phyloP scores from a whole-genome alignment of 352 stramenopile species.

The Phytophthora cactorum region DNA sequence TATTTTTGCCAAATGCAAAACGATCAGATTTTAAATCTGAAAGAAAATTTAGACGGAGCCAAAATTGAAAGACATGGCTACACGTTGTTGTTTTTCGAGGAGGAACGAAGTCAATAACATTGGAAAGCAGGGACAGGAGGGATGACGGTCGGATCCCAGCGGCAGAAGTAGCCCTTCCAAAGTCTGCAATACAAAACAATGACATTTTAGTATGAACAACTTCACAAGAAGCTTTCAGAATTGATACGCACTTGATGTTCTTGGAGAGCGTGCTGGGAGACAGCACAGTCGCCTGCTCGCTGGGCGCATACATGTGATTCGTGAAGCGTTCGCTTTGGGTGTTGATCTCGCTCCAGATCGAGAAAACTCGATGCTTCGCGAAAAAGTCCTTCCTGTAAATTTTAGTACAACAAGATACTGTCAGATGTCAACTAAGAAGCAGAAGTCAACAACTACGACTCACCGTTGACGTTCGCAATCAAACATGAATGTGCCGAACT shows the following conservation, averaged over 20 bases:
- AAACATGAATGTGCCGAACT: conserved; percentile 98
- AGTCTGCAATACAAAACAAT: conserved; percentile 47
- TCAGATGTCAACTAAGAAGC: conserved; percentile 9
- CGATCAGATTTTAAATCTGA: conserved; percentile 26
- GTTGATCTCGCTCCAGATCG: conserved; percentile 87
- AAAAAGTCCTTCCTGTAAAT: conserved; percentile 76
- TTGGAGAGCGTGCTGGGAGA: conserved; percentile 82
- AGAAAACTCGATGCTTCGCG: conserved; percentile 72
- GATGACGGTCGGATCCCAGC: conserved; percentile 82
- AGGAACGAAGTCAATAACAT: conserved; percentile 61
- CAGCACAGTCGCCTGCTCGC: conserved; percentile 48
- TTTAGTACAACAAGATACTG: background rate
- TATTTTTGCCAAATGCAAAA: conserved; percentile 12
- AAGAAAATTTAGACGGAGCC: conserved; percentile 15
- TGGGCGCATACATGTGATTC: conserved; percentile 72
- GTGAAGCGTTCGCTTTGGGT: conserved; percentile 70
- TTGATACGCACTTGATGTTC: conserved; percentile 83
- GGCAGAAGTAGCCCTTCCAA: conserved; percentile 88
- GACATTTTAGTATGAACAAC: conserved; percentile 7
- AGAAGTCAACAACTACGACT: conserved; percentile 15
- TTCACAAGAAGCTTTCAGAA: background rate
- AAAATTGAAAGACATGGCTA: conserved; percentile 7
- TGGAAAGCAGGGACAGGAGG: conserved; percentile 71
- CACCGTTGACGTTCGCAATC: conserved; percentile 93
- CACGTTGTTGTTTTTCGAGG: conserved; percentile 1